phyloP scores from a whole-genome alignment of 345 rosid species.

The Crucihimalaya himalaica region DNA sequence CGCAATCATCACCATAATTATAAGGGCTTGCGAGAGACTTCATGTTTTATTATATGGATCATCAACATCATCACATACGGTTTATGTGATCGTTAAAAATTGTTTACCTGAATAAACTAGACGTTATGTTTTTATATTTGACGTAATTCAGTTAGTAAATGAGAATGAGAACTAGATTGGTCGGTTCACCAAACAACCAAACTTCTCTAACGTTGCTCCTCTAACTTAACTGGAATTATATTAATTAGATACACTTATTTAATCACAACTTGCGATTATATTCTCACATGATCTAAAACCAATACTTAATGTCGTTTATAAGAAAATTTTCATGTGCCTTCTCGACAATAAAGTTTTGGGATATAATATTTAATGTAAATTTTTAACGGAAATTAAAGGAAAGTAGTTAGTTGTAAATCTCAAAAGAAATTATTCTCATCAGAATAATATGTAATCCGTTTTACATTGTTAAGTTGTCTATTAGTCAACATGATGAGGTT shows the following conservation, averaged over 20 bases:
- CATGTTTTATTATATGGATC: too few relatives aligned
- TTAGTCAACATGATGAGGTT: not conserved
- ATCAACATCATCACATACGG: too few relatives aligned
- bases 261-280: constrained; percentile 6
- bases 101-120: too few relatives aligned
- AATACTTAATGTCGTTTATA: not conserved
- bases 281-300: not conserved
- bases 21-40: too few relatives aligned
- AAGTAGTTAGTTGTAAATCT: constrained; percentile 8
- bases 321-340: not conserved
- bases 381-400: constrained; percentile 13
- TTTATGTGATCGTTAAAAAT: too few relatives aligned
- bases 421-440: constrained; percentile 10
- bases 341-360: not conserved
- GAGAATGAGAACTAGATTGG: constrained; percentile 9
- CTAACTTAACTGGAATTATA: not conserved
- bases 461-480: not conserved
- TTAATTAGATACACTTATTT: not conserved
- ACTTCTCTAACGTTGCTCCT: constrained; percentile 10
- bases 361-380: not conserved
- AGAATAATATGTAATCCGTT: not conserved
- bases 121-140: too few relatives aligned
- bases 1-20: too few relatives aligned
- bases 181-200: constrained; percentile 32
- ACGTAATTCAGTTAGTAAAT: not conserved